Evolutionary conservation across 345 rosid genomes (phyloP), one percentile per base, ranked within the genome.

Genomic region (Brassica rapa): DNA sequence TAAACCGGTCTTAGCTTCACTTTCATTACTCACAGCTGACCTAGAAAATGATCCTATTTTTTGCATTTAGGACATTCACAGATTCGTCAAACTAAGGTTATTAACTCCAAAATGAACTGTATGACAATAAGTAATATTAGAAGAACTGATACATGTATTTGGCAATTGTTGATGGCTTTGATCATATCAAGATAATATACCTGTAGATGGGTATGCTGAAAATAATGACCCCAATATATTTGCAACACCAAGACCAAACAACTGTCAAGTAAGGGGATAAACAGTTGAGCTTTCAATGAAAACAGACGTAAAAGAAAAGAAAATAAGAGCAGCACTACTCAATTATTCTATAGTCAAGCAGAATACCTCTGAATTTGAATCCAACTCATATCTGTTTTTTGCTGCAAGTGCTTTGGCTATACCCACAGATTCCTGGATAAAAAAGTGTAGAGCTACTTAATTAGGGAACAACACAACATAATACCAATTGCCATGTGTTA

Each of bases 361-460:
- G 60, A 46, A 29, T 82, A 90, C 98, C 97, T 96, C 98, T 82
- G 88, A 90, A 85, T 89, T 96, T 62, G 97, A 87, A 77, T 96
- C 97, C 86, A 96, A 81, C 84, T 93, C 96, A 56, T 96, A 96
- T 63, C 97, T 89, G 41, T 93, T 93, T 84, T 89, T 96, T 1
- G 98, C 97, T 11, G 99, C 99, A 85, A 96, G 86, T 70, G 98
- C 98, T 91, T 93, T 96, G 57, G 99, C 98, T 78, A 96, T 96
- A 30, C 99, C 98, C 15, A 93, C 99, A 81, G 98, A 96, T 87
- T 96, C 98, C 98, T 96, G 81, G 62, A 85, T 9, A 41, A 49
- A 39, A 15, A 51, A 51, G n/a, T 5, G 14, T 56, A 11, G 60
- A 70, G 63, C 30, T 29, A 64, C 8, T 27, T 37, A 30, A 70